Percentiles rank a stretch among this genome's conserved stretches.
These are phyloP conservation scores for Cladorrhinum sp. DNA, from an alignment of 2,329 filamentous ascomycete genomes.

Conservation along the genomic window DNA sequence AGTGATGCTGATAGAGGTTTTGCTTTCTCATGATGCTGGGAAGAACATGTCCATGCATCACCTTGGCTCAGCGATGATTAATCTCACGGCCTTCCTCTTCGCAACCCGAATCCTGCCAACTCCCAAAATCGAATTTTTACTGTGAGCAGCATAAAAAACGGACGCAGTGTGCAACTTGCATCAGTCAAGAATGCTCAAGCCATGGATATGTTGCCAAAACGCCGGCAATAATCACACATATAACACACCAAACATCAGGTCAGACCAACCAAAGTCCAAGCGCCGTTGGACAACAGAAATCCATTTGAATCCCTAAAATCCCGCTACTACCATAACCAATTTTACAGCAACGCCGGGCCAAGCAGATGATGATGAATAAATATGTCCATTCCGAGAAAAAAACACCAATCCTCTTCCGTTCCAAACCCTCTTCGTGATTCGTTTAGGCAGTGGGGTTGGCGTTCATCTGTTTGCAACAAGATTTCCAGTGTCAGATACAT, in stretches of 20 bases:
- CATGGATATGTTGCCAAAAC: no score
- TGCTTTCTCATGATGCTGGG: no score
- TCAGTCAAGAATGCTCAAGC: no score
- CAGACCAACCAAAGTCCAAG: conserved; percentile 12
- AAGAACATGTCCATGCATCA: no score
- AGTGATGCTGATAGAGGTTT: no score
- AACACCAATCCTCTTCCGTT: neutral
- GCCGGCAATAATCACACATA: neutral
- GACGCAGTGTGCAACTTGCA: no score
- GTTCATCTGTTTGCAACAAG: conserved; percentile 26
- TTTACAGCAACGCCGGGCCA: conserved; percentile 3
- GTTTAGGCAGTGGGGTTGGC: conserved; percentile 27
- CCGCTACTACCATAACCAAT: conserved; percentile 1
- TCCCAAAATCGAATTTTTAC: no score
- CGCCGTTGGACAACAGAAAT: conserved; percentile 10
- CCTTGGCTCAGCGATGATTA: no score
- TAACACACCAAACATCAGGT: no score
- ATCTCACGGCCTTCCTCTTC: no score
- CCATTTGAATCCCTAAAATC: neutral
- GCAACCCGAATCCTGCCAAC: no score
- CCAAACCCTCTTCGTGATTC: neutral
- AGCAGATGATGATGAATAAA: neutral
- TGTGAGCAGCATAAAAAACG: no score
- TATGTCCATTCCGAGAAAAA: neutral
- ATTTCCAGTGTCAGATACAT: neutral